These are phyloP conservation scores for Penicillium coffeae DNA, from an alignment of 495 filamentous ascomycete species.

Conservation along the genomic window DNA sequence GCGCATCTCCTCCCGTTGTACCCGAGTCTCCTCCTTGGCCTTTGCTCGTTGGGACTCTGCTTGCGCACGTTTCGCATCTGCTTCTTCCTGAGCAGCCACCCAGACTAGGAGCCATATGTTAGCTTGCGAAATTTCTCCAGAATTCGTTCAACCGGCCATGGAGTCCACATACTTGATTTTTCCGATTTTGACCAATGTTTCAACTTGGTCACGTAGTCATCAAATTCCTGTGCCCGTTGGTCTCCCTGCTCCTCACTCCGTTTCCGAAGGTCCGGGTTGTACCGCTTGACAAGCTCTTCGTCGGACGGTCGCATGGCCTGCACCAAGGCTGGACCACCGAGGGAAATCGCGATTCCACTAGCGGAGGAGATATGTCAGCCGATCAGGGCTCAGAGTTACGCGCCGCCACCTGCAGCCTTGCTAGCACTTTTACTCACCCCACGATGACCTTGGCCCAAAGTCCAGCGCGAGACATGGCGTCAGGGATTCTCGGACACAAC, in stretches of 20 bases:
- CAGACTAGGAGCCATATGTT: slow-evolving; percentile 54
- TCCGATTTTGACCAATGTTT: slow-evolving; percentile 88
- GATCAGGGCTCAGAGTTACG: neutral
- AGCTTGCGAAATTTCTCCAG: neutral
- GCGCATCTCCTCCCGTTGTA: slow-evolving; percentile 56
- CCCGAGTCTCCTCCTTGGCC: slow-evolving; percentile 47
- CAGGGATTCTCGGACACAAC: neutral
- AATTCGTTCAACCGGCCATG: neutral
- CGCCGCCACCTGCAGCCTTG: neutral
- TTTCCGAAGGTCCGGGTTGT: slow-evolving; percentile 90
- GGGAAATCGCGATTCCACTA: slow-evolving; percentile 63
- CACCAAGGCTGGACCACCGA: slow-evolving; percentile 85
- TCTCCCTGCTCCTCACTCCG: slow-evolving; percentile 71
- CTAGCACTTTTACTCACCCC: slow-evolving; percentile 34
- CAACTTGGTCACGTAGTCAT: slow-evolving; percentile 76
- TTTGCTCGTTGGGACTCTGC: slow-evolving; percentile 46
- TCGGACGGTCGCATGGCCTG: slow-evolving; percentile 77
- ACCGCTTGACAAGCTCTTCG: slow-evolving; percentile 87
- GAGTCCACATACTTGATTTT: slow-evolving; percentile 67
- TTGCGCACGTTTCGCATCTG: slow-evolving; percentile 42
- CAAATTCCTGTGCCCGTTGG: slow-evolving; percentile 74
- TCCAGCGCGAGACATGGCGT: slow-evolving; percentile 47
- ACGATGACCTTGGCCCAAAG: slow-evolving; percentile 54
- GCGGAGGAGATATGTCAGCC: slow-evolving; percentile 9
- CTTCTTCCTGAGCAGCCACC: slow-evolving; percentile 65